Conservation (phyloP, 2,329 filamentous ascomycete genomes). For the Cladophialophora bantiana region DNA sequence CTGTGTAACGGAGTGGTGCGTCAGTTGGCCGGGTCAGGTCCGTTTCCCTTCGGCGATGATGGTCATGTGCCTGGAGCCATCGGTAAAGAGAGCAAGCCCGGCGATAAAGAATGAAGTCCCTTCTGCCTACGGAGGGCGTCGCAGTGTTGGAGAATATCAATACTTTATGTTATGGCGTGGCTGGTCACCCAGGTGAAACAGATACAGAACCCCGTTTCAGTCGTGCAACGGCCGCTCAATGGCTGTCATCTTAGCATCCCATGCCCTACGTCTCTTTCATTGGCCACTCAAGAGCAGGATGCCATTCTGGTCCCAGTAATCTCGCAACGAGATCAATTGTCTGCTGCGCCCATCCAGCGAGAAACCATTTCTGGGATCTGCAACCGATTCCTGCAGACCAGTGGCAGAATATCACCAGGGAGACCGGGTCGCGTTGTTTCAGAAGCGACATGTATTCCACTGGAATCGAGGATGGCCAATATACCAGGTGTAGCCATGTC, state of each 20-base stretch:
- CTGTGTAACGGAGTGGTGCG: too few relatives aligned
- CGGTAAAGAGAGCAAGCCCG: too few relatives aligned
- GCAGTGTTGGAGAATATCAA: too few relatives aligned
- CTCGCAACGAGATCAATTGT: not conserved
- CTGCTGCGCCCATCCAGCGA: constrained; percentile 10
- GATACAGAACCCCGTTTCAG: not conserved
- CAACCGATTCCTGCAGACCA: constrained; percentile 5
- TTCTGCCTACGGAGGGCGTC: too few relatives aligned
- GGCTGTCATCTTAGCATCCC: not conserved
- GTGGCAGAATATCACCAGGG: constrained; percentile 12
- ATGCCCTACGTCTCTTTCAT: not conserved
- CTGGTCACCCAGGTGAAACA: too few relatives aligned
- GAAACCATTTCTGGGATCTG: constrained; percentile 11
- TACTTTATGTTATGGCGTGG: too few relatives aligned
- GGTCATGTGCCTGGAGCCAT: too few relatives aligned
- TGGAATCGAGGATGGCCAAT: constrained; percentile 11
- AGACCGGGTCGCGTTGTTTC: constrained; percentile 10
- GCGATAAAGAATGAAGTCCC: too few relatives aligned
- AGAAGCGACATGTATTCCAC: constrained; percentile 14
- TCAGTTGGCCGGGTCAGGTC: too few relatives aligned
- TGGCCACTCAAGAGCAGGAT: constrained; percentile 4
- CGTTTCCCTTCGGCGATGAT: too few relatives aligned
- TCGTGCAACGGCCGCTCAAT: not conserved
- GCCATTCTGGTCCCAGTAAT: constrained; percentile 5
- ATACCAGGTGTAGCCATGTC: constrained; percentile 12